Conservation (phyloP, 495 filamentous ascomycete species). For the Aspergillus mulundensis region DNA sequence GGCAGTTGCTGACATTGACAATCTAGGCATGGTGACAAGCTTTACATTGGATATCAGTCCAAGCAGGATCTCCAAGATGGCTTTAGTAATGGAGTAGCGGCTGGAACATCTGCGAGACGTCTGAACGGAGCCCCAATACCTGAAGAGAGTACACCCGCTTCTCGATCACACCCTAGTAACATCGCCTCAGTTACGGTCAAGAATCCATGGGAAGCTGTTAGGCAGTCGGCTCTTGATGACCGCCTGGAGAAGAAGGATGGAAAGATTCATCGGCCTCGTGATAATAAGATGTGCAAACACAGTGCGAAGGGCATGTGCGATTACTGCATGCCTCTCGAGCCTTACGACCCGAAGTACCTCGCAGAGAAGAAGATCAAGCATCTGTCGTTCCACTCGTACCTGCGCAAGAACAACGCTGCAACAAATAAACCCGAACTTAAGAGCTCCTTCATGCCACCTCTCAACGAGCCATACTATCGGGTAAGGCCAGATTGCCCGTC, state of each 20-base stretch:
- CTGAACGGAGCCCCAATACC: conserved; percentile 77
- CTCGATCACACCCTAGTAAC: conserved; percentile 52
- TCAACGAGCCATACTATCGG: conserved; percentile 90
- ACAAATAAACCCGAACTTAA: conserved; percentile 93
- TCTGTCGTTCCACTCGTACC: conserved; percentile 89
- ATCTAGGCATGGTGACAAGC: conserved; percentile 79
- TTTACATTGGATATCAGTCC: conserved; percentile 77
- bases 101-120: conserved; percentile 31
- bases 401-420: conserved; percentile 89
- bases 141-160: conserved; percentile 61
- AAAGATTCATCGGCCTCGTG: conserved; percentile 75
- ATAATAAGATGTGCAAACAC: conserved; percentile 89
- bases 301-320: conserved; percentile 98
- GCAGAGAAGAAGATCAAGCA: conserved; percentile 98
- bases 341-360: conserved; percentile 82
- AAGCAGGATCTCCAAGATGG: conserved; percentile 48
- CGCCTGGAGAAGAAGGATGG: conserved; percentile 83
- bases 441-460: conserved; percentile 90
- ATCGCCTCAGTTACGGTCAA: conserved; percentile 62
- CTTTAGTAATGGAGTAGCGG: conserved; percentile 29
- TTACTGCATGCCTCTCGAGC: conserved; percentile 97
- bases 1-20: conserved; percentile 6
- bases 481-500: conserved; percentile 86
- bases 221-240: conserved; percentile 83
- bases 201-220: conserved; percentile 90